A percentile compares a stretch with the other conserved stretches of the same genome.
These are phyloP conservation scores for Dryas integrifolia DNA, from an alignment of 331 rosid species.

Conservation along the genomic window DNA sequence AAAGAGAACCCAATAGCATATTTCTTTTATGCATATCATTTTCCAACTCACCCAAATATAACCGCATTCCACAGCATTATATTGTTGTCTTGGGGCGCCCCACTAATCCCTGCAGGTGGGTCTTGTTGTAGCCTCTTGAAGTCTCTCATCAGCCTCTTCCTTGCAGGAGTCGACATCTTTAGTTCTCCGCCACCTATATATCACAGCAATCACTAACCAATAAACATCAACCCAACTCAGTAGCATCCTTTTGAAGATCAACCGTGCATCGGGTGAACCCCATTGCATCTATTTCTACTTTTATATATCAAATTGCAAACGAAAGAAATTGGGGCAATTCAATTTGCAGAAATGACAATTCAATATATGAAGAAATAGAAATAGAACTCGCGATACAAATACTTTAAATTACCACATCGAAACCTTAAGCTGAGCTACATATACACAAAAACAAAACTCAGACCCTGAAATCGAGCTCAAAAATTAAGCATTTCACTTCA, in stretches of 20 bases:
- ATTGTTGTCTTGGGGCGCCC: conserved; percentile 96
- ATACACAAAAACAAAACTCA: not conserved
- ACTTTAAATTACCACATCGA: not conserved
- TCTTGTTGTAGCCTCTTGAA: conserved; percentile 93
- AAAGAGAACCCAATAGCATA: conserved; percentile 11
- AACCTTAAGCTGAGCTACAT: not conserved
- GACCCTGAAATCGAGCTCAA: conserved; percentile 1
- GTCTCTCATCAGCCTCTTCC: conserved; percentile 97
- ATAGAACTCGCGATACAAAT: not conserved
- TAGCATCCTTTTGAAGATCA: not conserved
- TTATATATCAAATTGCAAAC: not conserved
- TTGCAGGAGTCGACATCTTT: conserved; percentile 89
- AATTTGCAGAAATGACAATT: not conserved
- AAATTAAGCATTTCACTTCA: not conserved
- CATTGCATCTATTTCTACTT: not conserved
- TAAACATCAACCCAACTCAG: not conserved
- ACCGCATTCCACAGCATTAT: conserved; percentile 97
- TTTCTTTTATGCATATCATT: conserved; percentile 3
- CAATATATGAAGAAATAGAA: not conserved
- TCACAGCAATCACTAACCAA: conserved; percentile 18
- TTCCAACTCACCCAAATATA: conserved; percentile 77
- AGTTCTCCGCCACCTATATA: conserved; percentile 42
- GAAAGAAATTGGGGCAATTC: not conserved
- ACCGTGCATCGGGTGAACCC: not conserved
- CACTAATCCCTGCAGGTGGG: conserved; percentile 95